Percentiles rank a stretch among this genome's conserved stretches.
These are phyloP conservation scores for Russula sp. DNA, from an alignment of 768 basidiomycete species.

Conservation along the genomic window DNA sequence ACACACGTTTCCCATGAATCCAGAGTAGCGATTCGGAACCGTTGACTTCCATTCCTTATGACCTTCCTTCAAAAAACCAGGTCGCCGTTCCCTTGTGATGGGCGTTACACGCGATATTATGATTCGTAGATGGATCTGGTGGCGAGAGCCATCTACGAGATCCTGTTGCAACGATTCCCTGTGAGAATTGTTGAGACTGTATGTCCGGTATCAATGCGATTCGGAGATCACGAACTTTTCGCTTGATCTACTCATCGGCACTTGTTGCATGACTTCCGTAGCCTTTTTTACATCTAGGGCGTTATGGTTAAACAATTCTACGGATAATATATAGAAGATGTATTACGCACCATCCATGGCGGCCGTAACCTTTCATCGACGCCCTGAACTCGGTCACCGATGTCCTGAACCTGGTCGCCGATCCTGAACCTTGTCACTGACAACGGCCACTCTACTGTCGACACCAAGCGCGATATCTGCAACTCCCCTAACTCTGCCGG, in stretches of 20 bases:
- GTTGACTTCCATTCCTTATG: constrained; percentile 3
- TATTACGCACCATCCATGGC: no score
- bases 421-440: neutral
- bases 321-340: no score
- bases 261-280: neutral
- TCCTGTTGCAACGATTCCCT: neutral
- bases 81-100: neutral
- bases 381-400: neutral
- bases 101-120: neutral
- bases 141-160: constrained; percentile 12
- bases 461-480: neutral
- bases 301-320: no score
- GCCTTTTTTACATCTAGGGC: no score
- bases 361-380: neutral
- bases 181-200: neutral
- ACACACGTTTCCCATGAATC: constrained; percentile 13
- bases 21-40: neutral
- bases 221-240: neutral
- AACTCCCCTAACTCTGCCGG: neutral
- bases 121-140: constrained; percentile 8
- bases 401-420: no score
- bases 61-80: constrained; percentile 6
- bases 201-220: neutral
- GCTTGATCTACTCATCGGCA: neutral
- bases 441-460: neutral